Evolutionary conservation across 164 flowering plant genomes (phyloP), one percentile per base, ranked within the genome.

Genomic region (Taxillus chinensis): DNA sequence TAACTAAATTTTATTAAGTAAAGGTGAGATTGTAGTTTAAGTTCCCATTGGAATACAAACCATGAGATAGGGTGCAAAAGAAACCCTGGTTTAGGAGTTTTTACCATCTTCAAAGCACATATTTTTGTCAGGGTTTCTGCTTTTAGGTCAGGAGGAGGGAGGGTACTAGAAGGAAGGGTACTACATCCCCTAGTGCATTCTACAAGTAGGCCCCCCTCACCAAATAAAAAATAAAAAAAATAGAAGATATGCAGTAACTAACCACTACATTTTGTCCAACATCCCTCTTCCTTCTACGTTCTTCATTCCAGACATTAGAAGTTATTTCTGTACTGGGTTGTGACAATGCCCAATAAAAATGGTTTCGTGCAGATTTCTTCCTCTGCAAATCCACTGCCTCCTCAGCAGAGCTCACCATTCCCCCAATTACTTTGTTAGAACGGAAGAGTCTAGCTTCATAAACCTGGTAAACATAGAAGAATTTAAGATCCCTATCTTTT

Each of bases 381-480:
- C 80, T 86, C 71, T 82, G 93, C 64, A 85, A 61, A 74, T 79
- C 82, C 55, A 87, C 71, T 14, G 87, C 92, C 78, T 89, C 96
- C 68, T 92, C 96, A 64, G 82, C 93, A 68, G 93, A 90, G 59
- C 78, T 66, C 63, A 83, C 70, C 65, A 73, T 64, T 60, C 78
- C 89, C 64, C 91, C 91, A 62, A 68, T 76, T 62, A 69, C 79
- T 73, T 79, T 86, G 45, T 71, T 76, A 42, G 84, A 81, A 64
- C 82, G 84, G 65, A 92, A 92, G 61, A 92, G 95, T 65, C 92
- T 83, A 6, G 89, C 92, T 70, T 82, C 96, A 70, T 92, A 88
- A 62, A 62, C 83, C 98, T 92, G 71, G 46, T 14, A 48, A 11
- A 27, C 27, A 27, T 27, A 27, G 27, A 27, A 27, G 27, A 27